Evolutionary conservation across 2,329 filamentous ascomycete species (phyloP).

Genomic region (Aureobasidium sp.): DNA sequence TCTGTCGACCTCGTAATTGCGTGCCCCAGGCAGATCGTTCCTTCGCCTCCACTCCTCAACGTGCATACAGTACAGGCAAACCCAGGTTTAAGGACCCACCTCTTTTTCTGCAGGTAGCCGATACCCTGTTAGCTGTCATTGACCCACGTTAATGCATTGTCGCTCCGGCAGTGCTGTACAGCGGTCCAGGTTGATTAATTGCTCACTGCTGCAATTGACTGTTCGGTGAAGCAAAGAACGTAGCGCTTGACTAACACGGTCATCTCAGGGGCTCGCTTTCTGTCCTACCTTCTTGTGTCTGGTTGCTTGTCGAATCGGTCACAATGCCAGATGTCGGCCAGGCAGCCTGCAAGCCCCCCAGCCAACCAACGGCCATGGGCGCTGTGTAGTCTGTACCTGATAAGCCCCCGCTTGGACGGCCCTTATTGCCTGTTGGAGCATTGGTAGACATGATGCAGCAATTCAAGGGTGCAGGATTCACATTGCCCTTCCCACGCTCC

Average conservation of each 20-base stretch:
- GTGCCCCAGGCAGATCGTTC: constrained; percentile 1
- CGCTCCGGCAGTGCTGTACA: background rate
- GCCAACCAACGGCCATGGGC: background rate
- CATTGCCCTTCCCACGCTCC: background rate
- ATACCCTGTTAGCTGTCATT: constrained; percentile 1
- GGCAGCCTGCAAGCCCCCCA: constrained; percentile 6
- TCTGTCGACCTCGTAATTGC: background rate
- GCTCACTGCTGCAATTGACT: background rate
- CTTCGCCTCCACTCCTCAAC: background rate
- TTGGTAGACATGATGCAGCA: background rate
- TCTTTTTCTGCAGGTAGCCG: constrained; percentile 9
- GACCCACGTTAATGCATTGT: background rate
- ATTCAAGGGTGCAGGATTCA: background rate
- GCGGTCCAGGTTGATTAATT: background rate
- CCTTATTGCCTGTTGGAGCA: background rate
- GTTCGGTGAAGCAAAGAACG: background rate
- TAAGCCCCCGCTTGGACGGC: constrained; percentile 10
- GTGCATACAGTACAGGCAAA: constrained; percentile 9
- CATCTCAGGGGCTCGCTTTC: background rate
- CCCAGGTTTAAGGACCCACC: constrained; percentile 6
- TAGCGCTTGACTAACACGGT: background rate
- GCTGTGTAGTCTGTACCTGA: constrained; percentile 1
- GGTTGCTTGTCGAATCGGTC: background rate
- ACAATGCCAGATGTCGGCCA: background rate
- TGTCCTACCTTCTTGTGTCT: background rate